Conservation (phyloP, 208 protist genomes). For the Wallacemonas sp. region DNA sequence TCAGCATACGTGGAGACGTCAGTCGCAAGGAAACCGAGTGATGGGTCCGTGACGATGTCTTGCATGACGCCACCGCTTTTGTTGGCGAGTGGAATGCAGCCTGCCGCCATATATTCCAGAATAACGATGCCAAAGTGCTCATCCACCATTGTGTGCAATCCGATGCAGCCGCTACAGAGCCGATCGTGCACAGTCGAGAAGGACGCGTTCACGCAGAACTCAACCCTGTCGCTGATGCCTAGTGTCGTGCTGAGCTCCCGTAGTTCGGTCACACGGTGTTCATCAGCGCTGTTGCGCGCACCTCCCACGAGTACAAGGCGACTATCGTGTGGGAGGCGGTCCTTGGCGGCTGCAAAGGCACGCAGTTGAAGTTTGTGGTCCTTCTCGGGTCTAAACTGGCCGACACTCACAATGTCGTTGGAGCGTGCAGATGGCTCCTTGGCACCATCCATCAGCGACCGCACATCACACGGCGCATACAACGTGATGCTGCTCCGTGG, state of each 20-base stretch:
- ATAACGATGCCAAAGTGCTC: conserved; percentile 99
- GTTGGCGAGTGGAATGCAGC: conserved; percentile 93
- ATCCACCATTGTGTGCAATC: conserved; percentile 98
- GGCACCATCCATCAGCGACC: conserved; percentile 31
- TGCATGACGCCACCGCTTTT: conserved; percentile 92
- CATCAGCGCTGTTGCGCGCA: conserved; percentile 78
- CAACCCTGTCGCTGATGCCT: conserved; percentile 54
- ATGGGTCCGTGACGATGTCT: conserved; percentile 90
- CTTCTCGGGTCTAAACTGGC: conserved; percentile 98
- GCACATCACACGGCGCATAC: conserved; percentile 93
- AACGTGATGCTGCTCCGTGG: conserved; percentile 48
- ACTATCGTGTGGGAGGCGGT: conserved; percentile 39
- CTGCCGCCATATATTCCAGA: conserved; percentile 96
- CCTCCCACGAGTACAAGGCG: conserved; percentile 90
- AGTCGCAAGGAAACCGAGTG: conserved; percentile 85
- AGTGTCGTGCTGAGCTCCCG: conserved; percentile 37
- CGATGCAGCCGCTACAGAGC: conserved; percentile 68
- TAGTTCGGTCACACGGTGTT: conserved; percentile 60
- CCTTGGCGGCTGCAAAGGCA: conserved; percentile 69
- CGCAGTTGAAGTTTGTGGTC: conserved; percentile 95
- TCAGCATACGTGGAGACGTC: conserved; percentile 88
- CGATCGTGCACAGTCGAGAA: conserved; percentile 49
- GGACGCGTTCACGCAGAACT: conserved; percentile 61
- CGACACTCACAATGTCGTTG: conserved; percentile 92
- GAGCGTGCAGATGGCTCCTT: conserved; percentile 35